Evolutionary conservation across 345 rosid species (phyloP).

Genomic region (Bruguiera parviflora): DNA sequence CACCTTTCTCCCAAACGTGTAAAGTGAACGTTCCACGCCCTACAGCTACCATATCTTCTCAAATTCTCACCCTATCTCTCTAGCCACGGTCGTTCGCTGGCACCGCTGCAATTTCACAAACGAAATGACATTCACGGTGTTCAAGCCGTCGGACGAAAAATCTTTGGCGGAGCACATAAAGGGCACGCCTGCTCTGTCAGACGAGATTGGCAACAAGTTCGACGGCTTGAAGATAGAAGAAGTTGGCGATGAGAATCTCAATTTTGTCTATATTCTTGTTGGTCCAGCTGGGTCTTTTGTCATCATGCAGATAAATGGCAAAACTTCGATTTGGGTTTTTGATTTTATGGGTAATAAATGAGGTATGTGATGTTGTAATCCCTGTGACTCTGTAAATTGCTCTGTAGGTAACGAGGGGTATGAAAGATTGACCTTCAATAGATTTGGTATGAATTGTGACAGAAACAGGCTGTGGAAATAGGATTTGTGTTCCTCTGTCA

Average conservation of each 20-base stretch:
- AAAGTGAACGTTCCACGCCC: not conserved
- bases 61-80: not conserved
- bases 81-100: not conserved
- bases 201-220: no score
- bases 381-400: no score
- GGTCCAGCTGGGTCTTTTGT: conserved; percentile 71
- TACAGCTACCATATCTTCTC: not conserved
- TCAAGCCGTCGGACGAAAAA: conserved; percentile 65
- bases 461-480: no score
- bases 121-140: conserved; percentile 60
- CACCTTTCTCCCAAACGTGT: no score
- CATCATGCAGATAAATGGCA: conserved; percentile 62
- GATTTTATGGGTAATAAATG: not conserved
- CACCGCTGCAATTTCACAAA: not conserved
- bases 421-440: not conserved
- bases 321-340: not conserved
- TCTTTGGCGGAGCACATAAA: conserved; percentile 37
- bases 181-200: no score
- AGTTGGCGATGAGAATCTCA: conserved; percentile 97
- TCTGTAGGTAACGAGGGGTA: no score
- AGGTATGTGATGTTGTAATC: no score
- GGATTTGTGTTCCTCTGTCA: not conserved
- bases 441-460: no score
- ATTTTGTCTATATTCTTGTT: conserved; percentile 73
- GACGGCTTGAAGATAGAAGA: conserved; percentile 43